Evolutionary conservation across 352 stramenopile genomes (phyloP).

Genomic region (Phytophthora tubulina): DNA sequence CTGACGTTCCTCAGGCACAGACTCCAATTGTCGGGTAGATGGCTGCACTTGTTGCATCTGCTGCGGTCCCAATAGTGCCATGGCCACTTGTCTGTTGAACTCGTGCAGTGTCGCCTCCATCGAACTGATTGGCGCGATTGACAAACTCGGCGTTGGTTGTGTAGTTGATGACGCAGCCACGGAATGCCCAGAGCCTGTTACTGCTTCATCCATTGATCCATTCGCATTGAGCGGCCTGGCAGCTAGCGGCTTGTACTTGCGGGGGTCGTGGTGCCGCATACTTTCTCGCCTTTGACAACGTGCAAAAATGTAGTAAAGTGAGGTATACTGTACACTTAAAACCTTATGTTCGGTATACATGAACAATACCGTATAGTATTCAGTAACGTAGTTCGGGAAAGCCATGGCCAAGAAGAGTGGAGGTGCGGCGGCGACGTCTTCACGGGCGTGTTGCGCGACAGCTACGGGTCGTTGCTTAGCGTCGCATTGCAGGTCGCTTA

Average conservation of each 20-base stretch:
- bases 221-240: not conserved
- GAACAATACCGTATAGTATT: too few species aligned
- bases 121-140: not conserved
- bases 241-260: not conserved
- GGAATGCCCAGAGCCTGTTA: not conserved
- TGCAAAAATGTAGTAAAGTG: not conserved
- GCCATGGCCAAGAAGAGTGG: slow-evolving; percentile 56
- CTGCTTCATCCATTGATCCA: not conserved
- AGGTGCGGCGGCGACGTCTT: slow-evolving; percentile 20
- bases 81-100: slow-evolving; percentile 16
- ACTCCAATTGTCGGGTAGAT: not conserved
- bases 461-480: not conserved
- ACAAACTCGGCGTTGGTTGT: not conserved
- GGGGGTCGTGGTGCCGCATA: not conserved
- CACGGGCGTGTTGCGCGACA: not conserved
- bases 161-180: not conserved
- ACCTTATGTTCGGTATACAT: not conserved
- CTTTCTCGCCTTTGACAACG: not conserved
- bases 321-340: slow-evolving; percentile 5
- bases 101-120: slow-evolving; percentile 20
- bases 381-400: not conserved
- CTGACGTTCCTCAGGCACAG: not conserved
- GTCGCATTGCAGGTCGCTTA: not conserved
- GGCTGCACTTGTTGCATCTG: not conserved
- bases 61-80: slow-evolving; percentile 1